Evolutionary conservation across 2,329 filamentous ascomycete genomes (phyloP).

Genomic region (Phyllosticta paracitricarpa): DNA sequence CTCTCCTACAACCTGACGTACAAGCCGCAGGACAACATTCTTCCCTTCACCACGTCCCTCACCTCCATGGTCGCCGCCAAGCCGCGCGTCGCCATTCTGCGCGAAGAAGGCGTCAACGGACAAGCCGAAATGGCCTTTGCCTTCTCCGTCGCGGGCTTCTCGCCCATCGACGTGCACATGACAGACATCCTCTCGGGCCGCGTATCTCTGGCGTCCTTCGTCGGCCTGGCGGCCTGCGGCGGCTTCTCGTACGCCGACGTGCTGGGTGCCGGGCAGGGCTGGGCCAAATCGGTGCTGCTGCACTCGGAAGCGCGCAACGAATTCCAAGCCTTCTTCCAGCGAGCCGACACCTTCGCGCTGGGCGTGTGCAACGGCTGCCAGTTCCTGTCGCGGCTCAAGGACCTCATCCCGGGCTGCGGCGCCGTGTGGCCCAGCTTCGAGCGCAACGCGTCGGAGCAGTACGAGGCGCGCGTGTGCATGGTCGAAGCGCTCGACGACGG

Average conservation of each 20-base stretch:
- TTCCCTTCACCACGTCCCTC: conserved; percentile 57
- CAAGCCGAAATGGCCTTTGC: conserved; percentile 98
- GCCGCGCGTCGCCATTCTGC: conserved; percentile 79
- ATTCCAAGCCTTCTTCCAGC: conserved; percentile 76
- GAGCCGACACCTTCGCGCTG: conserved; percentile 81
- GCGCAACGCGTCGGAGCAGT: conserved; percentile 75
- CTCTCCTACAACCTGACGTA: conserved; percentile 76
- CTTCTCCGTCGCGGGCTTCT: conserved; percentile 84
- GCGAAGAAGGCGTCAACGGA: conserved; percentile 93
- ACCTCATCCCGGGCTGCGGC: conserved; percentile 72
- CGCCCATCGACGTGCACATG: conserved; percentile 93
- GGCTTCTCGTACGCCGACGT: conserved; percentile 94
- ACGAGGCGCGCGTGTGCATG: conserved; percentile 82
- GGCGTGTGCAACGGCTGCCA: conserved; percentile 98
- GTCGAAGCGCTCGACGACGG: conserved; percentile 61
- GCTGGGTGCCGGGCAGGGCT: conserved; percentile 89
- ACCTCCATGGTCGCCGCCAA: conserved; percentile 50
- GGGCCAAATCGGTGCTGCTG: conserved; percentile 87
- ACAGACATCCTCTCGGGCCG: conserved; percentile 74
- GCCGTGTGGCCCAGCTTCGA: conserved; percentile 74
- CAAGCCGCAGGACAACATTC: conserved; percentile 64
- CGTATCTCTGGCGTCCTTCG: conserved; percentile 71
- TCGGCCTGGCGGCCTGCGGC: conserved; percentile 85
- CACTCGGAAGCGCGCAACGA: conserved; percentile 66
- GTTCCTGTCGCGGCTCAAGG: conserved; percentile 75